phyloP scores from a whole-genome alignment of 2,329 filamentous ascomycete species.

The Fusarium pseudograminearum region DNA sequence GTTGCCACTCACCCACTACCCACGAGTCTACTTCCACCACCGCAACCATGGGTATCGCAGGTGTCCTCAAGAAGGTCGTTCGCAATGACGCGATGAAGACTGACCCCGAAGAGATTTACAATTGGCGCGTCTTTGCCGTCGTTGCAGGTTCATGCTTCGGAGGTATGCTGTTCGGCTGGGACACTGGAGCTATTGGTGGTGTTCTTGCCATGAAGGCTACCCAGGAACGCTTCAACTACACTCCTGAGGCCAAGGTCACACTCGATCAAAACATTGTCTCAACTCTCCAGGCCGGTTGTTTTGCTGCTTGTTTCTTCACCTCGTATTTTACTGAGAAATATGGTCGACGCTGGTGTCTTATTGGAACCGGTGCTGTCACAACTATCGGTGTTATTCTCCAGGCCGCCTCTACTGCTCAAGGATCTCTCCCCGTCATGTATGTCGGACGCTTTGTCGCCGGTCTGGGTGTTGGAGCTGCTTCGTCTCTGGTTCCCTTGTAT shows the following conservation, averaged over 20 bases:
- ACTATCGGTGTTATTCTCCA: constrained; percentile 74
- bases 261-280: constrained; percentile 76
- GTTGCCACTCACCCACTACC: constrained; percentile 10
- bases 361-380: constrained; percentile 68
- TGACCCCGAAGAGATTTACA: constrained; percentile 76
- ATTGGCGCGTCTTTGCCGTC: constrained; percentile 74
- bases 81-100: constrained; percentile 78
- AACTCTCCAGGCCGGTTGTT: constrained; percentile 77
- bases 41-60: constrained; percentile 55
- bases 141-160: constrained; percentile 76
- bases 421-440: constrained; percentile 72
- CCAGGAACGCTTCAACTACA: constrained; percentile 58
- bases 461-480: constrained; percentile 63
- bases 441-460: constrained; percentile 69
- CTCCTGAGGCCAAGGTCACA: constrained; percentile 57
- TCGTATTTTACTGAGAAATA: constrained; percentile 65
- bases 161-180: constrained; percentile 65
- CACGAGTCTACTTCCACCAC: constrained; percentile 13
- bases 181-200: constrained; percentile 75
- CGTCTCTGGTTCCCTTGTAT: constrained; percentile 59
- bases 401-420: constrained; percentile 64
- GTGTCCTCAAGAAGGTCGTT: constrained; percentile 67
- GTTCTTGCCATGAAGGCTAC: constrained; percentile 72
- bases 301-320: constrained; percentile 70
- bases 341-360: constrained; percentile 67